Evolutionary conservation across 495 filamentous ascomycete genomes (phyloP), one percentile per base, ranked within the genome.

Genomic region (Annulohypoxylon maeteangense): DNA sequence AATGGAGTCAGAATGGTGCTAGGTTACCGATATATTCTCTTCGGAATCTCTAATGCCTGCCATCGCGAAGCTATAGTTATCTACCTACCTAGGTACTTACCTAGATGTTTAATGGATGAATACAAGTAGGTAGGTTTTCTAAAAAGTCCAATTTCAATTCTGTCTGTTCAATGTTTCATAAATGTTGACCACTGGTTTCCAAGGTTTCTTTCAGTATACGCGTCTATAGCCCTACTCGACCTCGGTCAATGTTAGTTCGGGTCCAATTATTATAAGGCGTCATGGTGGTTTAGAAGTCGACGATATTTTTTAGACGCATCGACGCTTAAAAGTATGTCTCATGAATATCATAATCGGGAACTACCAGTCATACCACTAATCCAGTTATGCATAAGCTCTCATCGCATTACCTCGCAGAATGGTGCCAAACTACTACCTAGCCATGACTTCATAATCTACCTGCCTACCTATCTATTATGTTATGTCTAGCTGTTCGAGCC

Each of bases 401-500:
- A 34, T 27, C 25, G 14, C 2, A 48, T 2, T 7, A n/a, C 27
- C 16, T 14, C 25, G 8, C 11, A 7, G 12, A 31, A 22, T 22
- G 14, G 27, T 34, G 18, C 16, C 23, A 5, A 0, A 34, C 14
- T 12, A 7, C 8, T 32, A 32, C 31, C 53, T 14, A 11, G 32
- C 4, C 11, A 55, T 14, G 29, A 16, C 4, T 36, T 12, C 32
- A 22, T 16, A 31, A 38, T 38, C 14, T 38, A 7, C 8, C 20
- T 1, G 20, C 45, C 10, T 8, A 55, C 14, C 29, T 20, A 31
- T 23, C 45, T 11, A 16, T 55, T 23, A 44, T 40, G 11, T 12
- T 14, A 40, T 12, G 42, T 47, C 58, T 10, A 70, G 36, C 12
- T 50, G 23, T 32, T 65, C 27, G n/a, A 71, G 59, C 27, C 64